Evolutionary conservation across 345 rosid genomes (phyloP).

Genomic region (Lepidium didymum): DNA sequence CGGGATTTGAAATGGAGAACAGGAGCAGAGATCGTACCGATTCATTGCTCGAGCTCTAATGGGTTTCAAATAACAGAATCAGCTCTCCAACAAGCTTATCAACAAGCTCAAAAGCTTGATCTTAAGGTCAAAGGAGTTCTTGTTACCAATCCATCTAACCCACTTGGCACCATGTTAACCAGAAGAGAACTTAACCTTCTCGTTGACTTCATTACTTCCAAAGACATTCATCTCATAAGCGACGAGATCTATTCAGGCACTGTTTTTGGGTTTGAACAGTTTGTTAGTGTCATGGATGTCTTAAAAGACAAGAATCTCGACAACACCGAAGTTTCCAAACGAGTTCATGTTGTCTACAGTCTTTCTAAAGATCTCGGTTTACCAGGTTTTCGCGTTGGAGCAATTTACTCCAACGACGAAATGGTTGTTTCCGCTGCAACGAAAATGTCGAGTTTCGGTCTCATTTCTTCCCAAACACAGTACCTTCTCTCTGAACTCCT

Average conservation of each 20-base stretch:
- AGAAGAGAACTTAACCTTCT: conserved; percentile 52
- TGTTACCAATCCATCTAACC: conserved; percentile 79
- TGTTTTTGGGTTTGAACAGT: conserved; percentile 49
- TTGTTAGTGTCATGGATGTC: conserved; percentile 56
- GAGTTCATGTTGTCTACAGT: conserved; percentile 63
- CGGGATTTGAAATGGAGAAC: conserved; percentile 65
- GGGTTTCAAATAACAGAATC: conserved; percentile 44
- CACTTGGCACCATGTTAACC: conserved; percentile 54
- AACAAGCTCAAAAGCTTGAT: conserved; percentile 44
- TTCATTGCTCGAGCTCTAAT: conserved; percentile 42
- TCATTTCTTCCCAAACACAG: conserved; percentile 73
- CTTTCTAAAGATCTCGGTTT: conserved; percentile 75
- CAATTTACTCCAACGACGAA: conserved; percentile 64
- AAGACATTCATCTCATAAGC: conserved; percentile 58
- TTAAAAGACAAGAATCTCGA: conserved; percentile 38
- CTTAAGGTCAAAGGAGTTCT: conserved; percentile 59
- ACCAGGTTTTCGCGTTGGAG: conserved; percentile 80
- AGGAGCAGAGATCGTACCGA: conserved; percentile 49
- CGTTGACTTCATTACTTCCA: conserved; percentile 43
- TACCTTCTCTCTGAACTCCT: conserved; percentile 55
- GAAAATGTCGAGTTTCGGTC: conserved; percentile 80
- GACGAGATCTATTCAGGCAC: conserved; percentile 77
- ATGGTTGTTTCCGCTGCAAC: conserved; percentile 62
- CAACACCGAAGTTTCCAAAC: conserved; percentile 32
- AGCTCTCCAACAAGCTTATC: conserved; percentile 60